A percentile compares a stretch with the other conserved stretches of the same genome.
Conservation (phyloP, 176 grass and related monocot genomes). For the Pontederia paniculata region DNA sequence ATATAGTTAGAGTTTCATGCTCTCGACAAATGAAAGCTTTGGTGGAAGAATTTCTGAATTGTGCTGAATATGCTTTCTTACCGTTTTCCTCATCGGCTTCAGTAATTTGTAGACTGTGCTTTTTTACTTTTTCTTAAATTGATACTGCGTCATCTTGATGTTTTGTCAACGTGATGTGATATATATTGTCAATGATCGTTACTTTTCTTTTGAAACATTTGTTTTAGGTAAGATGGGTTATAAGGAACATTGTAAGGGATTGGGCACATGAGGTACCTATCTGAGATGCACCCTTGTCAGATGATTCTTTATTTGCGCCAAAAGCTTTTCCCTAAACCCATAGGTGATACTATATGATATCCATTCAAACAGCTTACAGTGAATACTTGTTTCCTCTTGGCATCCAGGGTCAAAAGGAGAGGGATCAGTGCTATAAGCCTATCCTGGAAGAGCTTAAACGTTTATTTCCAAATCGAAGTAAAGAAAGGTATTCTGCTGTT, state of each 20-base stretch:
- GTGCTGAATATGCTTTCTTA: too few relatives aligned
- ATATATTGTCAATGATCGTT: not conserved
- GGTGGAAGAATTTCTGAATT: too few relatives aligned
- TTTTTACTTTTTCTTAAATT: too few relatives aligned
- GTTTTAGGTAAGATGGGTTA: constrained; percentile 84
- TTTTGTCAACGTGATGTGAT: too few relatives aligned
- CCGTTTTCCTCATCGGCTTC: too few relatives aligned
- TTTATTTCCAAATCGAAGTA: constrained; percentile 58
- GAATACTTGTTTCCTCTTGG: constrained; percentile 5
- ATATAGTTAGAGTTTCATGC: too few relatives aligned
- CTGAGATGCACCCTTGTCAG: constrained; percentile 1
- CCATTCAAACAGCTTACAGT: constrained; percentile 6
- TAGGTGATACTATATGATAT: not conserved
- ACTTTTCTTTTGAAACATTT: constrained; percentile 19
- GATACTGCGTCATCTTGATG: too few relatives aligned
- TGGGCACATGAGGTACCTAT: constrained; percentile 83
- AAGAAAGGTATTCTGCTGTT: constrained; percentile 35
- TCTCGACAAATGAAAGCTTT: too few relatives aligned
- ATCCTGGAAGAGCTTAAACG: constrained; percentile 81
- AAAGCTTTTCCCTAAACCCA: not conserved
- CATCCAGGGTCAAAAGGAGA: constrained; percentile 76
- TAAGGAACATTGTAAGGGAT: constrained; percentile 96
- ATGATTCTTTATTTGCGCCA: not conserved
- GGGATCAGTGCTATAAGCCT: constrained; percentile 90
- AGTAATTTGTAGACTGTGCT: too few relatives aligned